phyloP scores from a whole-genome alignment of 2,329 filamentous ascomycete genomes.

The Fusarium nodosum region DNA sequence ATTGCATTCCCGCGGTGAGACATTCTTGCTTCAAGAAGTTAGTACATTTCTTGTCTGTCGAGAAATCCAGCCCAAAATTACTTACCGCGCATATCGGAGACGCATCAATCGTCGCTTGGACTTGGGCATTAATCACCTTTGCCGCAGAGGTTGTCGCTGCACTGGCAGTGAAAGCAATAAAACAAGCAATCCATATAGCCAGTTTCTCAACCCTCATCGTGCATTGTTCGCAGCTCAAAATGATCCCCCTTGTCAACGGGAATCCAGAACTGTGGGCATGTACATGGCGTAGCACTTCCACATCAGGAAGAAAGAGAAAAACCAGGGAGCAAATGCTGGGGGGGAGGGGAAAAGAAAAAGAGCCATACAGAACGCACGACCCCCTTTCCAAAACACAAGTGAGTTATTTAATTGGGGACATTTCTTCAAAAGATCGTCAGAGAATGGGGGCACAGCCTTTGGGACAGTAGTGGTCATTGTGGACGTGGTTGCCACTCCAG shows the following conservation, averaged over 20 bases:
- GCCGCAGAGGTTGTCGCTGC: neutral
- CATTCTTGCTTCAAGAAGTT: neutral
- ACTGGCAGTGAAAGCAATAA: neutral
- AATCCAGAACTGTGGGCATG: neutral
- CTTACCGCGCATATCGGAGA: slow-evolving; percentile 7
- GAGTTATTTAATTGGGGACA: neutral
- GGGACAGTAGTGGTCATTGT: neutral
- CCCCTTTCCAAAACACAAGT: slow-evolving; percentile 2
- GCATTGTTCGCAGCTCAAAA: neutral
- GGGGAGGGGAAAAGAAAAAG: neutral
- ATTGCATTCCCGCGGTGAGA: neutral
- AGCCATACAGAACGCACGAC: neutral
- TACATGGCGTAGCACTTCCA: neutral
- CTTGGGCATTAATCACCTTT: neutral
- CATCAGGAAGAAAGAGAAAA: neutral
- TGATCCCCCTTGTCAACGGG: neutral
- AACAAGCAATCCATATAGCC: neutral
- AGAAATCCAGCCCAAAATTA: neutral
- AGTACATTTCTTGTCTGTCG: neutral
- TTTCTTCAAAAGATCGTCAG: neutral
- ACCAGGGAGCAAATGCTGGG: neutral
- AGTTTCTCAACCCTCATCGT: slow-evolving; percentile 1
- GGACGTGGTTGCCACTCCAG: neutral
- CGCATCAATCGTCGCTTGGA: neutral
- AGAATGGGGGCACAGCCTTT: neutral